Percentiles rank a stretch among this genome's conserved stretches.
phyloP scores from a whole-genome alignment of 1,284 basidiomycete genomes.

The Retiboletus flavoniger region DNA sequence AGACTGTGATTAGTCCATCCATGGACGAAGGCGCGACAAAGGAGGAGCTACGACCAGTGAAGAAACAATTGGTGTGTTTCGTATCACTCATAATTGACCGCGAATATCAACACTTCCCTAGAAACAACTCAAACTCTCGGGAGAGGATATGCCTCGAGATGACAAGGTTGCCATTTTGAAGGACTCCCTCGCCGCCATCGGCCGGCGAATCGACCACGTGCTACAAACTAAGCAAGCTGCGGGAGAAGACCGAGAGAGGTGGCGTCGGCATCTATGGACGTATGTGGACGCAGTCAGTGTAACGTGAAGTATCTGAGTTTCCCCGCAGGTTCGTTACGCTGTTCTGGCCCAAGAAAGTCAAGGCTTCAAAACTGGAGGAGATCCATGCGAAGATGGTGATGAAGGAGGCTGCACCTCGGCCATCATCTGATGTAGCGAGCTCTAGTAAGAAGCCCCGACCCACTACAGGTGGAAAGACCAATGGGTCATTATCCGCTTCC shows the following conservation, averaged over 20 bases:
- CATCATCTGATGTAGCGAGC: constrained; percentile 40
- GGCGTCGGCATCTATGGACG: constrained; percentile 96
- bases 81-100: not conserved
- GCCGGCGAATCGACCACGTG: constrained; percentile 86
- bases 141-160: constrained; percentile 88
- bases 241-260: constrained; percentile 79
- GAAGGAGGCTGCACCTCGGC: constrained; percentile 65
- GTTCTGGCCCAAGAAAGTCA: constrained; percentile 98
- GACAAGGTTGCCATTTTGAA: constrained; percentile 96
- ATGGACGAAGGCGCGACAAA: constrained; percentile 97
- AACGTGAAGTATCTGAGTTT: constrained; percentile 13
- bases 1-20: constrained; percentile 60
- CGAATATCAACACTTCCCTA: constrained; percentile 34
- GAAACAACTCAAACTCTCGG: constrained; percentile 93
- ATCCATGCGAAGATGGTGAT: constrained; percentile 93
- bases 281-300: constrained; percentile 45
- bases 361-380: constrained; percentile 86
- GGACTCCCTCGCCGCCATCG: constrained; percentile 93
- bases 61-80: constrained; percentile 83
- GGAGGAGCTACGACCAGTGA: constrained; percentile 94
- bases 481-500: constrained; percentile 39
- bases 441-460: constrained; percentile 55
- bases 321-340: constrained; percentile 78
- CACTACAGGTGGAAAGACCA: constrained; percentile 48
- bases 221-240: constrained; percentile 73